phyloP scores from a whole-genome alignment of 208 protist species.

The Acanthamoeba sp. region DNA sequence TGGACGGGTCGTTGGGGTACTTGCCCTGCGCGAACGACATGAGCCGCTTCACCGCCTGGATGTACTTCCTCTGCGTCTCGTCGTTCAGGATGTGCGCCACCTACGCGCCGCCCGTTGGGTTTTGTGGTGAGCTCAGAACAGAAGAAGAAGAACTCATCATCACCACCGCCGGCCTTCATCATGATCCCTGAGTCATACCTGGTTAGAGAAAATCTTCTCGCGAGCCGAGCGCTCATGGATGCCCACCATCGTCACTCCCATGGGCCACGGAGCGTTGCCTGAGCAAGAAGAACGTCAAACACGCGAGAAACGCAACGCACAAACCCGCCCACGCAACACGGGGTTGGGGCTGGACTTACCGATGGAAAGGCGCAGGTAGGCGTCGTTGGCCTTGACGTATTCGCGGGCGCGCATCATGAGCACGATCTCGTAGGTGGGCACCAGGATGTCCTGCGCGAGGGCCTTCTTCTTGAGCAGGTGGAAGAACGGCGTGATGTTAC shows the following conservation, averaged over 20 bases:
- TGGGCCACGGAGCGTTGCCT: conserved; percentile 88
- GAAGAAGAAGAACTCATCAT: no score
- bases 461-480: background rate
- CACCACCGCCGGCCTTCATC: no score
- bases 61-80: conserved; percentile 87
- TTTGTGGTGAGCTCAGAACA: background rate
- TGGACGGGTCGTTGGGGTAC: conserved; percentile 43
- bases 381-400: conserved; percentile 85
- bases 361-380: conserved; percentile 87
- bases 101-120: background rate
- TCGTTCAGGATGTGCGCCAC: conserved; percentile 88
- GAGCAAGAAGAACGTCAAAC: no score
- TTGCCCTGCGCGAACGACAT: conserved; percentile 77
- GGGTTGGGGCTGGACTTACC: no score
- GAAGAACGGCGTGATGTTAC: conserved; percentile 45
- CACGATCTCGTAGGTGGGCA: conserved; percentile 31
- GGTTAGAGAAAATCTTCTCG: conserved; percentile 89
- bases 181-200: conserved; percentile 48
- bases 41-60: conserved; percentile 88
- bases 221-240: conserved; percentile 89
- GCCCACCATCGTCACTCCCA: conserved; percentile 90
- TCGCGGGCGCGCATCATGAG: background rate
- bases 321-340: no score
- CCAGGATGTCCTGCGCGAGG: conserved; percentile 43
- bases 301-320: no score